Conservation (phyloP, 768 basidiomycete genomes). For the Ramaria sp. region DNA sequence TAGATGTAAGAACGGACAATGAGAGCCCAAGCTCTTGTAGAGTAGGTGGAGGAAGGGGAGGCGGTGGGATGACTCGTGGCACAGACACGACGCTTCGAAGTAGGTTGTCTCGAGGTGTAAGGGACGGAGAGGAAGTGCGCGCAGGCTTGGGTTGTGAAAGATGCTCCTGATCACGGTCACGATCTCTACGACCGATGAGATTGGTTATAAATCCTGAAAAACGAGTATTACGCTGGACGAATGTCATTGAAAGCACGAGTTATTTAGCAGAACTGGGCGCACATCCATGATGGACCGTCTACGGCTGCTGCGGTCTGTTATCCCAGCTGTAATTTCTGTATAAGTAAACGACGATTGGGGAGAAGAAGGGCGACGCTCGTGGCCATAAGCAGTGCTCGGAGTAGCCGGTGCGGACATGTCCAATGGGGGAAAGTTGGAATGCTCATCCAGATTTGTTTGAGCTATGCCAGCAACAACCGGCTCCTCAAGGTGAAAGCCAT, state of each 20-base stretch:
- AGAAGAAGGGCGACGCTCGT: neutral
- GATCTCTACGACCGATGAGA: constrained; percentile 58
- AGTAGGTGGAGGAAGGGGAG: constrained; percentile 56
- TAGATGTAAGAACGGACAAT: constrained; percentile 52
- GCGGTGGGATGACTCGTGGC: constrained; percentile 57
- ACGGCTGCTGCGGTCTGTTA: constrained; percentile 16
- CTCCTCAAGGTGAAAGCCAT: neutral
- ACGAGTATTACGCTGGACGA: constrained; percentile 41
- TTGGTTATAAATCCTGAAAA: constrained; percentile 80
- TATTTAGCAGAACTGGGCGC: constrained; percentile 16
- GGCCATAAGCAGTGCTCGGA: neutral
- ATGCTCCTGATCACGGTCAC: constrained; percentile 20
- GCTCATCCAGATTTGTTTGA: neutral
- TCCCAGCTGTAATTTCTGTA: constrained; percentile 1
- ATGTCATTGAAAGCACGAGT: constrained; percentile 5
- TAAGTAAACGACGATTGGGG: neutral
- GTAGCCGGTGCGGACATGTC: neutral
- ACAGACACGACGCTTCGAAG: neutral
- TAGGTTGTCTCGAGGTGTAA: constrained; percentile 16
- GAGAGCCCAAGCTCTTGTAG: constrained; percentile 68
- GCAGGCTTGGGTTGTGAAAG: constrained; percentile 23
- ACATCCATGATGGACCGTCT: constrained; percentile 55
- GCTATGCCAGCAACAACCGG: neutral
- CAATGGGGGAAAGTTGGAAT: neutral
- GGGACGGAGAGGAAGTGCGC: constrained; percentile 47